Conservation (phyloP, 2,329 filamentous ascomycete species). For the Xylaria sp. region DNA sequence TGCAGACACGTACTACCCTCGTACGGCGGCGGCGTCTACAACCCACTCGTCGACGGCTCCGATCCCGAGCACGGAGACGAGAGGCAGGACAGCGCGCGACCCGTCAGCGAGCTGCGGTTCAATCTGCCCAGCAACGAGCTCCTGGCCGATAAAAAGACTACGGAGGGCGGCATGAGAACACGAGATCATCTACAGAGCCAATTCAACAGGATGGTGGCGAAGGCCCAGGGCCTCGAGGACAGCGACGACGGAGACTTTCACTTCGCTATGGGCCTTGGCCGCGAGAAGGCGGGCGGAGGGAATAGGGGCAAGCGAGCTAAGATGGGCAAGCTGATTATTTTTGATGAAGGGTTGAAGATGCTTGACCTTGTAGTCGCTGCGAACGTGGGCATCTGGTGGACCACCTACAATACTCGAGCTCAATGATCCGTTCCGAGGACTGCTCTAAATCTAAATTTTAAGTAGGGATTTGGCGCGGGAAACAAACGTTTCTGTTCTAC, state of each 20-base stretch:
- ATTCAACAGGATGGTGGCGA: slow-evolving; percentile 45
- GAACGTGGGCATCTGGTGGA: slow-evolving; percentile 95
- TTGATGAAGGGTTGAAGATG: slow-evolving; percentile 94
- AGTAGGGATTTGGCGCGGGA: not conserved
- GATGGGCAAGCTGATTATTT: slow-evolving; percentile 90
- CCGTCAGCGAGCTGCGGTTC: slow-evolving; percentile 87
- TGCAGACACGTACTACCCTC: slow-evolving; percentile 77
- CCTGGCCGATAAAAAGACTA: slow-evolving; percentile 53
- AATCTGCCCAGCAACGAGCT: slow-evolving; percentile 76
- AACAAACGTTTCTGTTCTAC: not conserved
- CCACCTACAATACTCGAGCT: slow-evolving; percentile 61
- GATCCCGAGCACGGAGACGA: slow-evolving; percentile 50
- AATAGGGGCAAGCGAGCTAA: slow-evolving; percentile 88
- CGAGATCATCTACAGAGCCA: slow-evolving; percentile 55
- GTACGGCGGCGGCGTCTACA: slow-evolving; percentile 52
- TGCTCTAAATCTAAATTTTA: not conserved
- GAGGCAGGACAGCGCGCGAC: slow-evolving; percentile 44
- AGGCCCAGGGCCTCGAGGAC: slow-evolving; percentile 51
- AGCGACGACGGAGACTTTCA: slow-evolving; percentile 53
- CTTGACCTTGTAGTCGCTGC: slow-evolving; percentile 90
- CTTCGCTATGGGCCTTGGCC: slow-evolving; percentile 79
- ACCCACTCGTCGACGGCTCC: slow-evolving; percentile 57
- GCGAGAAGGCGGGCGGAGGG: slow-evolving; percentile 87
- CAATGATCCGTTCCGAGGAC: not conserved
- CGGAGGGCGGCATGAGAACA: slow-evolving; percentile 51